Conservation (phyloP, 2,329 filamentous ascomycete genomes). For the Fusarium newnesense region DNA sequence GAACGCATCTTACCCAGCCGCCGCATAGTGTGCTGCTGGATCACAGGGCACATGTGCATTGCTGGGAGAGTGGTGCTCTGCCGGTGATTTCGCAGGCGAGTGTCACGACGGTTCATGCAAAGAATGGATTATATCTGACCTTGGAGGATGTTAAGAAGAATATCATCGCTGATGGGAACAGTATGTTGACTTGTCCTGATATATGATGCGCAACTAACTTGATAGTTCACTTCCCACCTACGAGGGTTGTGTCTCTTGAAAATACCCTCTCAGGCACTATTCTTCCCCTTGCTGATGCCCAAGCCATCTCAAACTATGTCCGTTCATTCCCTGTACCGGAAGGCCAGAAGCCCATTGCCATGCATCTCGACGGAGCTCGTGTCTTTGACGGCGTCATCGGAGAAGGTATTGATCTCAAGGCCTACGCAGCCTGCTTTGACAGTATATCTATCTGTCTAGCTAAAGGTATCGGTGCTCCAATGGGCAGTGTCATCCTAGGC, state of each 20-base stretch:
- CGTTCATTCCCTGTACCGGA: constrained; percentile 50
- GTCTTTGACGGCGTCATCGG: constrained; percentile 80
- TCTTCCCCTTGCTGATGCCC: constrained; percentile 76
- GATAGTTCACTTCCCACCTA: constrained; percentile 81
- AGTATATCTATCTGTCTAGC: constrained; percentile 80
- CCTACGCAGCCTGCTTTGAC: constrained; percentile 74
- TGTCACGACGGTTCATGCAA: constrained; percentile 70
- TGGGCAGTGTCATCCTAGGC: constrained; percentile 77
- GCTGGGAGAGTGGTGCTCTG: constrained; percentile 71
- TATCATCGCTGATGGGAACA: constrained; percentile 43
- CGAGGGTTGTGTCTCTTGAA: constrained; percentile 80
- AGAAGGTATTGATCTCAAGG: constrained; percentile 70
- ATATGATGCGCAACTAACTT: constrained; percentile 47
- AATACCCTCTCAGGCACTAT: constrained; percentile 83
- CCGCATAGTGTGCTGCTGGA: constrained; percentile 58
- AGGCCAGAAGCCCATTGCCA: constrained; percentile 62
- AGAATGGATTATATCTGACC: constrained; percentile 76
- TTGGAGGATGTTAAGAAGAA: constrained; percentile 73
- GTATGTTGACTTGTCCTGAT: constrained; percentile 10
- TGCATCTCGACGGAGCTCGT: constrained; percentile 80
- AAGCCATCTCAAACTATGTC: constrained; percentile 74
- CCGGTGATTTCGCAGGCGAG: constrained; percentile 76
- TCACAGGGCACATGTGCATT: constrained; percentile 77
- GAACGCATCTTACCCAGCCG: constrained; percentile 44
- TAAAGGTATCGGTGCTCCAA: constrained; percentile 81